Conservation (phyloP, 768 basidiomycete genomes). For the Lanmaoa pseudosensibilis region DNA sequence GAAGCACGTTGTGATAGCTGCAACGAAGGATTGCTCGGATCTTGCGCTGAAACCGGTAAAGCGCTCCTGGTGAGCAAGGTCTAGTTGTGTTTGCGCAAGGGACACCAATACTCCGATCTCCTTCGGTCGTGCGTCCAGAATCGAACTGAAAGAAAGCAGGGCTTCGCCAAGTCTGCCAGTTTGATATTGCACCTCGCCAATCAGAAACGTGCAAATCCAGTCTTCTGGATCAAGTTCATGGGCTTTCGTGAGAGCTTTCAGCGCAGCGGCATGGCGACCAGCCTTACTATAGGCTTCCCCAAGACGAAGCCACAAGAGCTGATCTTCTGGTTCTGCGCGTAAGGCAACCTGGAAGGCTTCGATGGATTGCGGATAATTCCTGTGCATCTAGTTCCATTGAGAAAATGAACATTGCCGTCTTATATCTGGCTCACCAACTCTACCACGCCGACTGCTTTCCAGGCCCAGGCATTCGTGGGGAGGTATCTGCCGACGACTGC, state of each 20-base stretch:
- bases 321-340: constrained; percentile 74
- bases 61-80: constrained; percentile 65
- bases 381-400: constrained; percentile 49
- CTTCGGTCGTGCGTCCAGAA: constrained; percentile 54
- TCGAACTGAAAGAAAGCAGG: constrained; percentile 57
- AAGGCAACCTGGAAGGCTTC: constrained; percentile 85
- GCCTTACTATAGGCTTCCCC: constrained; percentile 90
- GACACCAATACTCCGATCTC: constrained; percentile 75
- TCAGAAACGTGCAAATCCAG: constrained; percentile 83
- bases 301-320: constrained; percentile 82
- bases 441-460: constrained; percentile 93
- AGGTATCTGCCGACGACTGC: constrained; percentile 50
- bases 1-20: constrained; percentile 54
- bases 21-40: constrained; percentile 70
- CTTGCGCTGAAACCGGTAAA: constrained; percentile 70
- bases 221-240: constrained; percentile 70
- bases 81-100: constrained; percentile 69
- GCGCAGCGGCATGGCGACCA: constrained; percentile 83
- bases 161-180: constrained; percentile 77
- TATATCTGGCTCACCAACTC: constrained; percentile 65
- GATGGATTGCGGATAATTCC: constrained; percentile 72
- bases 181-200: constrained; percentile 80
- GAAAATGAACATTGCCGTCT: constrained; percentile 1
- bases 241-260: constrained; percentile 82
- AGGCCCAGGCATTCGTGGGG: constrained; percentile 92